phyloP scores from a whole-genome alignment of 176 grass and related monocot species.

The Carex parvula region DNA sequence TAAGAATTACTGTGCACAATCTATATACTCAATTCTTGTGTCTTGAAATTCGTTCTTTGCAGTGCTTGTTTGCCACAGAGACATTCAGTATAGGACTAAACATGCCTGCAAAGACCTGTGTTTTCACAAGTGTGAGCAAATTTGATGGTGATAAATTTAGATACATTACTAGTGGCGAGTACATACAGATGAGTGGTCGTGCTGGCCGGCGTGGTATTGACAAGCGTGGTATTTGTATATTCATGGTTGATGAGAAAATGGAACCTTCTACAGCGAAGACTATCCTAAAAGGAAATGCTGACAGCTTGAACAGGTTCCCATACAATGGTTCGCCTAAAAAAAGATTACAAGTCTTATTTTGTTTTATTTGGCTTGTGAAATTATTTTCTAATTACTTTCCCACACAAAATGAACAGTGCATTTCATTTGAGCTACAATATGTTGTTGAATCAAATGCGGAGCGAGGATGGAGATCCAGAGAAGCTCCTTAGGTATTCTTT shows the following conservation, averaged over 20 bases:
- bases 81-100: conserved; percentile 99
- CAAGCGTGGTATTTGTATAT: conserved; percentile 85
- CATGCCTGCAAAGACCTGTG: conserved; percentile 98
- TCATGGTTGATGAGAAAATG: conserved; percentile 98
- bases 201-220: conserved; percentile 93
- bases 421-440: conserved; percentile 99
- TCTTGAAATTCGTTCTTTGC: conserved; percentile 34
- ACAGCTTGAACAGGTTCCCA: conserved; percentile 90
- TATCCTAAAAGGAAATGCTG: conserved; percentile 90
- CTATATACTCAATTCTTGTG: neutral
- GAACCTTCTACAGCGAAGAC: conserved; percentile 93
- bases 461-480: conserved; percentile 94
- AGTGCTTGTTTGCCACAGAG: conserved; percentile 97
- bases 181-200: conserved; percentile 98
- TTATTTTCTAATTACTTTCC: conserved; percentile 7
- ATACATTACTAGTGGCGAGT: conserved; percentile 91
- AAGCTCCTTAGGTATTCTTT: conserved; percentile 91
- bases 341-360: neutral
- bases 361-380: neutral
- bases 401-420: conserved; percentile 43
- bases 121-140: conserved; percentile 95
- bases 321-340: neutral
- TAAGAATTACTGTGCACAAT: neutral
- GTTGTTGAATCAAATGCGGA: conserved; percentile 92
- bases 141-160: conserved; percentile 93